These are phyloP conservation scores for Cystobasidiaceae sp. DNA, from an alignment of 1,284 basidiomycete genomes.

Conservation along the genomic window DNA sequence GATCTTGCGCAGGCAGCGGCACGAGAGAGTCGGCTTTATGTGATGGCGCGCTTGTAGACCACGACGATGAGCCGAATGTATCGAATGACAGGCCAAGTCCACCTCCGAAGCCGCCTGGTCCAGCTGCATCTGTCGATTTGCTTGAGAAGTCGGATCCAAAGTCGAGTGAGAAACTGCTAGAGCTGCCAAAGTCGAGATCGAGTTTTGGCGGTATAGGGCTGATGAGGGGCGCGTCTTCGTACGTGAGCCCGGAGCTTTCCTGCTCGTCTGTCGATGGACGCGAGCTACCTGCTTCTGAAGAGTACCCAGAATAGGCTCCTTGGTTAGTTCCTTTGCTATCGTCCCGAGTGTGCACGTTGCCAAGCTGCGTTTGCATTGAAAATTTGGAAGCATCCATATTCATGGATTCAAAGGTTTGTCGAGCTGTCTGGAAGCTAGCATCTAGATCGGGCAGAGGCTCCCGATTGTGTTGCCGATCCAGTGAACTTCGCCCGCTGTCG, in stretches of 20 bases:
- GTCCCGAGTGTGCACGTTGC: no score
- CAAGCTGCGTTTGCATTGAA: not conserved
- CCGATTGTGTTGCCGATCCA: not conserved
- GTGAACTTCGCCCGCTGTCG: not conserved
- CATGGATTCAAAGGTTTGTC: conserved; percentile 1
- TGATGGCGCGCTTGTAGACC: no score
- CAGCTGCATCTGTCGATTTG: no score
- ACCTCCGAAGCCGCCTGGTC: no score
- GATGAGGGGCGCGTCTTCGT: conserved; percentile 5
- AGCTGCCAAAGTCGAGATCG: conserved; percentile 27
- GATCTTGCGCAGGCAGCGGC: no score
- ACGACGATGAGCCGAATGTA: no score
- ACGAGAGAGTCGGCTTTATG: no score
- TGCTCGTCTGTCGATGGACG: conserved; percentile 2
- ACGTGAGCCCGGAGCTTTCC: no score
- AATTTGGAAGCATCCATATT: no score
- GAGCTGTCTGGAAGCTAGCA: conserved; percentile 5
- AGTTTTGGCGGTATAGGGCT: conserved; percentile 27
- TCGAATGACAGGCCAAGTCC: no score
- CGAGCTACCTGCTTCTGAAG: not conserved
- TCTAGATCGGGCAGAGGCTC: not conserved
- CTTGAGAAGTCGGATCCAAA: conserved; percentile 16
- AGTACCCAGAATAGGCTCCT: not conserved
- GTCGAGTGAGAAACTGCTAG: conserved; percentile 12
- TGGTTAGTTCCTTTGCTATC: no score